Base-by-base conservation (phyloP, 345 rosid species). In the Aethionema arabicum region DNA sequence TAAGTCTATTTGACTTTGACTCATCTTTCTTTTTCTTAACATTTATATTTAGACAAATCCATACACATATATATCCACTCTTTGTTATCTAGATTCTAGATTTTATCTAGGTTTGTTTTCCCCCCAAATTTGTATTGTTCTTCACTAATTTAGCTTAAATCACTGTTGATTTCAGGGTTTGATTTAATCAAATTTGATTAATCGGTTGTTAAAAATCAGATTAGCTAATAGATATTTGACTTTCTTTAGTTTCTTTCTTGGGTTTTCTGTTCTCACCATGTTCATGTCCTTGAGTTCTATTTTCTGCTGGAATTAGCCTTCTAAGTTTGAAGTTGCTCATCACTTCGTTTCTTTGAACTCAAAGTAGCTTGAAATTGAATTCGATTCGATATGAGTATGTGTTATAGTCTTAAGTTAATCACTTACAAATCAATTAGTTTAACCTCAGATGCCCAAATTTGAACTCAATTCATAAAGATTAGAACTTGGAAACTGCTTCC, bases 1-100 rank as follows among this genome's bases (percentile, higher is more conserved):
- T 70, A 70, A 63, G 74, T 70, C 6, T 41, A 61, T 69, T 51
- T 59, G 54, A 68, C 55, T 68, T 60, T 35, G 38, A 35, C 38
- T 35, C 59, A 39, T 51, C 66, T 6, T 12, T 3, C 4, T 43
- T 33, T 59, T 67, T 3, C 64, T 39, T 48, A 42, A 48, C 35
- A 35, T 56, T 37, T 7, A 46, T 52, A 63, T 13, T n/a, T 11
- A 56, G 47, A 4, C 47, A 40, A 27, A 5, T 42, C 31, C 2
- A 37, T 5, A 46, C 37, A 16, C 7, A 21, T 21, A 21, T 21
- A 21, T 21, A 21, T 21, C 0, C 21, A 38, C 55, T 47, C 31
- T 57, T 16, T n/a, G 27, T 21, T 32, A 43, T 58, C 63, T 58
- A 2, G 11, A 12, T 13, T 58, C 63, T 58, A 2, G 11, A 12